These are phyloP conservation scores for Zasmidium citrigriseum DNA, from an alignment of 2,329 filamentous ascomycete genomes.

Conservation along the genomic window DNA sequence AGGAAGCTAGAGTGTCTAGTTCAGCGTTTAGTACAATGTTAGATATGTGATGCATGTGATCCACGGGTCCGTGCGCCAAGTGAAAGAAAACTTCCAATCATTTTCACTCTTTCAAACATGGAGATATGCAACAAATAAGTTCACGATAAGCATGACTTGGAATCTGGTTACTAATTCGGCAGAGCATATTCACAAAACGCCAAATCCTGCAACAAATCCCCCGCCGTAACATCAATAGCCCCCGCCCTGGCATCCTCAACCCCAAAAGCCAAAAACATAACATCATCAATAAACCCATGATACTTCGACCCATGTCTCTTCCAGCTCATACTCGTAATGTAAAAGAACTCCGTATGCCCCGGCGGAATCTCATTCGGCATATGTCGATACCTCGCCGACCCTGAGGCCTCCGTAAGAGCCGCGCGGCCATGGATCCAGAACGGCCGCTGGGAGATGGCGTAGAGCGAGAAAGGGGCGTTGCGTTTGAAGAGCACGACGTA, in stretches of 20 bases:
- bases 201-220: constrained; percentile 50
- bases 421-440: constrained; percentile 58
- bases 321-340: constrained; percentile 61
- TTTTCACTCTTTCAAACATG: no score
- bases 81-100: no score
- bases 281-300: constrained; percentile 59
- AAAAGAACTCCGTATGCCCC: constrained; percentile 56
- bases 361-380: constrained; percentile 24
- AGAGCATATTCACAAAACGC: constrained; percentile 27
- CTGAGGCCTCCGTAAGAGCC: constrained; percentile 29
- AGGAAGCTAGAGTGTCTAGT: no score
- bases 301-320: constrained; percentile 50
- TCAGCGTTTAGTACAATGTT: no score
- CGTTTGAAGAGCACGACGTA: constrained; percentile 56
- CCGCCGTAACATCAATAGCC: constrained; percentile 54
- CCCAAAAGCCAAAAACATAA: constrained; percentile 57
- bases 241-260: constrained; percentile 55
- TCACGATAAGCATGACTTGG: no score
- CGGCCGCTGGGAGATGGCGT: constrained; percentile 53
- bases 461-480: constrained; percentile 51
- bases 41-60: no score
- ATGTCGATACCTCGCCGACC: constrained; percentile 9
- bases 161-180: no score
- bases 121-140: no score
- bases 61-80: no score